These are phyloP conservation scores for Atalantia buxifolia DNA, from an alignment of 345 rosid species.

Conservation along the genomic window DNA sequence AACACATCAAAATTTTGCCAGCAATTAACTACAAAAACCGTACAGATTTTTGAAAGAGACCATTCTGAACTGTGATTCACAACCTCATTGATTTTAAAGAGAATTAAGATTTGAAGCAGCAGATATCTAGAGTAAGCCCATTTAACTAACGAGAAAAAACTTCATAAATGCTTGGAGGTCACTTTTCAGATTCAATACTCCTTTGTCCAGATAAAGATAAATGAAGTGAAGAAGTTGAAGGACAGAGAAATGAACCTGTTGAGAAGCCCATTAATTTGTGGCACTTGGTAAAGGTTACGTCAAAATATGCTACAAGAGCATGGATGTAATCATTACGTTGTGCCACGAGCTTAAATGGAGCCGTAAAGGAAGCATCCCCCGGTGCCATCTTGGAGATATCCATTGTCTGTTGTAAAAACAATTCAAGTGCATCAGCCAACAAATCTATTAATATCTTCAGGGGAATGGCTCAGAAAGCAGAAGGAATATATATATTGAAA, in stretches of 20 bases:
- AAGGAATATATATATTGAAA: background rate
- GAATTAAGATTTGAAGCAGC: background rate
- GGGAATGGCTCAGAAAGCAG: background rate
- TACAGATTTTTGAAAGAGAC: background rate
- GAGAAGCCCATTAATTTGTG: conserved; percentile 96
- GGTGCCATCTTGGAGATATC: conserved; percentile 92
- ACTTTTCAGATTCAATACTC: background rate
- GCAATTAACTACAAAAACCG: background rate
- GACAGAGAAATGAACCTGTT: conserved; percentile 54
- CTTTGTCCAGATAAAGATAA: background rate
- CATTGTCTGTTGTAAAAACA: conserved; percentile 66
- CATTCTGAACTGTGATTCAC: background rate
- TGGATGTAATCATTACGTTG: conserved; percentile 97
- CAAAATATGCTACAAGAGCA: conserved; percentile 97
- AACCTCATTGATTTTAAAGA: background rate
- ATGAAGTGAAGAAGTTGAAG: background rate
- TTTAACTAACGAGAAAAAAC: background rate
- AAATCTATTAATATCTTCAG: background rate
- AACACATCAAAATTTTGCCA: background rate
- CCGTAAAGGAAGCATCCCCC: conserved; percentile 96
- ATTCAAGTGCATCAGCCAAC: conserved; percentile 13
- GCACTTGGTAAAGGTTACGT: conserved; percentile 92
- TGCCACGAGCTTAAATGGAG: conserved; percentile 90
- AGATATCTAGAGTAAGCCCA: background rate
- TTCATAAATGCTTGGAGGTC: background rate